Evolutionary conservation across 1,139 yeast species (phyloP), one percentile per base, ranked within the genome.

Genomic region (Williopsis jadinii): DNA sequence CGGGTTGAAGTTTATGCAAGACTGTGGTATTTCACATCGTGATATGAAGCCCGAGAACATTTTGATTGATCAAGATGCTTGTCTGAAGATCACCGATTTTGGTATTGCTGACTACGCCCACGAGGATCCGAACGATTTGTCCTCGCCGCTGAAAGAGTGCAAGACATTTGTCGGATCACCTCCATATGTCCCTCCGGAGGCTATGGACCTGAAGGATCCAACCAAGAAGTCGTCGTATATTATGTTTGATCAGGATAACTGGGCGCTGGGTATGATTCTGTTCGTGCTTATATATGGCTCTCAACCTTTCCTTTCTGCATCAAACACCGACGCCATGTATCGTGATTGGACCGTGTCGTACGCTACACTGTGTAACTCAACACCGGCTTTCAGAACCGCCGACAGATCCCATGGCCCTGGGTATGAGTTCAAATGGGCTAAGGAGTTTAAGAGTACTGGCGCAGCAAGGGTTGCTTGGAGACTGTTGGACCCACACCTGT

Each of bases 1-100:
- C 27, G 84, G 81, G 26, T 75, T 90, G 34, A 71, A 72, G 32
- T 85, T 85, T 54, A 69, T 90, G 51, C 97, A 90, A 60, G 67
- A 72, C 10, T 77, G 82, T 50, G 85, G 87, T 37, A 77, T 90
- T 42, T 94, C 87, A 11, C 98, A 92, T 61, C 73, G 97, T 41
- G 98, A 92, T 62, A 70, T 92, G 50, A 92, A 92, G 61, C 97
- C 97, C 0, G 98, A 92, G 59, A 92, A 92, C 55, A 76, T 92
- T 41, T 66, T 92, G 44, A 69, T 90, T 46, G 57, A 63, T 32
- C 58, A 58, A 10, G 55, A 55, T 68, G 92, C 92, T 2, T 58
- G 80, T 28, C 77, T 81, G 37, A 82, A 83, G 55, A 61, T 84
- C 31, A 81, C 88, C 39, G 94, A 84, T 64, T 84, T 83, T 60